A percentile compares a stretch with the other conserved stretches of the same genome.
Conservation (phyloP, 257 asterid species). For the Ajuga chamaepitys region DNA sequence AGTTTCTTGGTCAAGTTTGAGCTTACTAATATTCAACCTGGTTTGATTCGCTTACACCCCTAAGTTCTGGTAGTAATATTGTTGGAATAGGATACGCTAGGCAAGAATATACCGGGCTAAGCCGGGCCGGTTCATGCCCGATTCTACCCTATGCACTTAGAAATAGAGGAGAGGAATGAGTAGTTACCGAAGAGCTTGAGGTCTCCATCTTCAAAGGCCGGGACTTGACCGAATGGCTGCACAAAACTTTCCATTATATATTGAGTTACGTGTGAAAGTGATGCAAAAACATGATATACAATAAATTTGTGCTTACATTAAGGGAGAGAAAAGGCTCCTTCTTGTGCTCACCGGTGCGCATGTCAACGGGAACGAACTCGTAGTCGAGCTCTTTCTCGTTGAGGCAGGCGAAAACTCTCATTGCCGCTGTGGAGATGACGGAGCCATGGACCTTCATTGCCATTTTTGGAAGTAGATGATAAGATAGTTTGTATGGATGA, state of each 20-base stretch:
- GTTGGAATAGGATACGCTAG: too few species aligned
- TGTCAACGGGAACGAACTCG: slow-evolving; percentile 30
- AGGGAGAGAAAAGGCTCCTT: slow-evolving; percentile 39
- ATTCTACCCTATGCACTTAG: too few species aligned
- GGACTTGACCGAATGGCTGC: slow-evolving; percentile 38
- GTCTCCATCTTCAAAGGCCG: too few species aligned
- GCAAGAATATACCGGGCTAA: too few species aligned
- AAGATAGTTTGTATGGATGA: too few species aligned
- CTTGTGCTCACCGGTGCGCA: slow-evolving; percentile 42
- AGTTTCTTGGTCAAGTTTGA: too few species aligned
- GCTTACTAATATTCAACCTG: too few species aligned
- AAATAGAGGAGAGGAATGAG: neutral
- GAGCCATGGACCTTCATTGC: slow-evolving; percentile 45
- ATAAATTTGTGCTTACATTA: slow-evolving; percentile 28
- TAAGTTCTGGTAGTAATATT: too few species aligned
- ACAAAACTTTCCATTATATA: neutral
- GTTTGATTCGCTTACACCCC: too few species aligned
- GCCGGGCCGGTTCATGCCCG: too few species aligned
- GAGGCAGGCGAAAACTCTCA: slow-evolving; percentile 37
- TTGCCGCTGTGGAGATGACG: slow-evolving; percentile 26
- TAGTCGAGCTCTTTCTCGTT: too few species aligned
- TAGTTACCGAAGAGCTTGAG: slow-evolving; percentile 27
- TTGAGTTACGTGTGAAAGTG: neutral
- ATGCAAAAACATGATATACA: neutral
- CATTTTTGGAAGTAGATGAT: too few species aligned